These are phyloP conservation scores for Agaricus subrufescens DNA, from an alignment of 768 basidiomycete species.

Conservation along the genomic window DNA sequence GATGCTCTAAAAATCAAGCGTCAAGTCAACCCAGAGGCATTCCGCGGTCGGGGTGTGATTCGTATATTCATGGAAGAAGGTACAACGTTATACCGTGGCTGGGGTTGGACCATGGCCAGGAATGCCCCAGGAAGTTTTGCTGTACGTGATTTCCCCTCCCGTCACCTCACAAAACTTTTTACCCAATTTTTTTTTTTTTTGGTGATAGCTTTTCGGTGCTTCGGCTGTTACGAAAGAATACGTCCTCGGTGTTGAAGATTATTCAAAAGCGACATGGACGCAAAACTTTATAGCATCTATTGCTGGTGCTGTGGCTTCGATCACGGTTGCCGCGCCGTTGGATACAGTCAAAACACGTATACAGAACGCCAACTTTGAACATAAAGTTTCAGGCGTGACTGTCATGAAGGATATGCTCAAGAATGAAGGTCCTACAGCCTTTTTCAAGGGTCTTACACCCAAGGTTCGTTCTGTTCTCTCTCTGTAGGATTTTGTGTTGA, in stretches of 20 bases:
- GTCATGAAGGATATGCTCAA: conserved; percentile 83
- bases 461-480: conserved; percentile 53
- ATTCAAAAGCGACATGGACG: conserved; percentile 90
- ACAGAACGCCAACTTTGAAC: conserved; percentile 96
- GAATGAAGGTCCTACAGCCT: conserved; percentile 77
- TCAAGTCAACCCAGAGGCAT: conserved; percentile 97
- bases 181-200: not conserved
- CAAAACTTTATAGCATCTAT: conserved; percentile 98
- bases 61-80: conserved; percentile 93
- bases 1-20: conserved; percentile 98
- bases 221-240: conserved; percentile 95
- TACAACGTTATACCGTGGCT: conserved; percentile 88
- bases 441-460: conserved; percentile 97
- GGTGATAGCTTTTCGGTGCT: conserved; percentile 87
- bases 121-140: conserved; percentile 97
- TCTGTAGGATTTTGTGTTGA: not conserved
- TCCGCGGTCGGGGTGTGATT: conserved; percentile 88
- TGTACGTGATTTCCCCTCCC: conserved; percentile 40
- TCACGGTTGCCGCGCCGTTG: conserved; percentile 93
- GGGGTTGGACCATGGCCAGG: conserved; percentile 98
- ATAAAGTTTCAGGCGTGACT: conserved; percentile 71
- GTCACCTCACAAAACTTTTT: not conserved
- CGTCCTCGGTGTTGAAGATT: conserved; percentile 82
- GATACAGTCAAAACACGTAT: conserved; percentile 97
- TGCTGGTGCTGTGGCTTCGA: conserved; percentile 90